Base-by-base conservation (phyloP, 352 stramenopile species). In the Phytophthora uliginosa region DNA sequence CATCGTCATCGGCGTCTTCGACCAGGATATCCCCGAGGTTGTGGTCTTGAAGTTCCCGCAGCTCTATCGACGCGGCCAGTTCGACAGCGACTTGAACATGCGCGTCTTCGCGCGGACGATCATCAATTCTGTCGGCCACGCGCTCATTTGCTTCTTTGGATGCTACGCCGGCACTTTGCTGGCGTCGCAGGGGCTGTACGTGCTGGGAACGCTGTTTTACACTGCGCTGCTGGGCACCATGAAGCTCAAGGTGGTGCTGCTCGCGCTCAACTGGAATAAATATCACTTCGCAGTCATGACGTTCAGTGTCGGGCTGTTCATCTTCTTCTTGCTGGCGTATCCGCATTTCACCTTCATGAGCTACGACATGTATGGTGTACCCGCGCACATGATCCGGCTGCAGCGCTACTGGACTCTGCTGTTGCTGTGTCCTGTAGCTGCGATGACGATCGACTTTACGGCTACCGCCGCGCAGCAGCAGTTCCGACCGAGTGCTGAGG, bases 1-100 rank as follows among this genome's bases (percentile, higher is more conserved):
- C 69, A 82, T 94, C 13, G 85, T 88, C 2, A 91, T 93, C 62
- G 89, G 85, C 8, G 75, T 94, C 13, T 92, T 86, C 47, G 90
- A 97, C 60, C 83, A 91, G 42, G 87, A 94, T 48, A 78, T 95
- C 15, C 71, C 77, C 1, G 81, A 84, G 17, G 62, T 83, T 2
- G 59, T 91, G 4, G 76, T 87, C 24, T 55, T 89, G 4, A 56
- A 58, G 1, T 89, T 89, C 55, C 84, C 87, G 0, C 77, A 88
- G 70, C 77, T 95, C 7, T 92, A 92, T 65, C 69, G 58, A 3
- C 63, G 78, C 0, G 72, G 78, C 4, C 85, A 91, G 36, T 28
- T 48, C 13, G 79, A 94, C 55, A 85, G 80, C 15, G 86, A 94
- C 55, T 63, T 94, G 13, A 94, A 94, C 67, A 63, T 91, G 57